Conservation (phyloP, 2,329 filamentous ascomycete species). For the Paraphoma chrysanthemicola region DNA sequence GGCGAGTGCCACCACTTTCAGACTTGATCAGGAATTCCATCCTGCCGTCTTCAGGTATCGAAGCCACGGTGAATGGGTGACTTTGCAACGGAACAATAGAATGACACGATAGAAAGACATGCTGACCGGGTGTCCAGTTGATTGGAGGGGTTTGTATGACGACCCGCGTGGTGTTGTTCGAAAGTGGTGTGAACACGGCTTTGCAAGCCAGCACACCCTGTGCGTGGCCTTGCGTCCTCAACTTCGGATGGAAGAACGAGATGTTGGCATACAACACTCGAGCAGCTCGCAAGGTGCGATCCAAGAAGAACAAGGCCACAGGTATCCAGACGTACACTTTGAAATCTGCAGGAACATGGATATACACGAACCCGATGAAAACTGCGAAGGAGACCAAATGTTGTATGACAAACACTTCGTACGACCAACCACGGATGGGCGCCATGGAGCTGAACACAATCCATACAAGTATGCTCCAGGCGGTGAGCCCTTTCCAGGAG, state of each 20-base stretch:
- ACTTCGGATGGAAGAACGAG: conserved; percentile 49
- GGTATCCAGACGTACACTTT: conserved; percentile 71
- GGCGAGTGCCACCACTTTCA: conserved; percentile 60
- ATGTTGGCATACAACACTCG: conserved; percentile 49
- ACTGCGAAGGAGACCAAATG: conserved; percentile 68
- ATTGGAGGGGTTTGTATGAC: conserved; percentile 63
- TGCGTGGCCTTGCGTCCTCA: conserved; percentile 32
- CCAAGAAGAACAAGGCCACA: conserved; percentile 67
- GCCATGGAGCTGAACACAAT: conserved; percentile 68
- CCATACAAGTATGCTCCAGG: conserved; percentile 72
- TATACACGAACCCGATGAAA: conserved; percentile 68
- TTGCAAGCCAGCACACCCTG: conserved; percentile 46
- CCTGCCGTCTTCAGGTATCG: conserved; percentile 61
- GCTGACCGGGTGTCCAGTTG: conserved; percentile 67
- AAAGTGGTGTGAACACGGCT: conserved; percentile 54
- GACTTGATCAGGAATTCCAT: conserved; percentile 65
- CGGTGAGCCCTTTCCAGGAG: conserved; percentile 70
- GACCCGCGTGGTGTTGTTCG: conserved; percentile 63
- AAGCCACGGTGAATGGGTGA: conserved; percentile 70
- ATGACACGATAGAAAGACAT: conserved; percentile 67
- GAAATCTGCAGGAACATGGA: conserved; percentile 67
- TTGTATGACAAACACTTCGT: conserved; percentile 74
- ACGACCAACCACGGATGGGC: conserved; percentile 69
- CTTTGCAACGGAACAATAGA: conserved; percentile 64
- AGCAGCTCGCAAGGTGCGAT: conserved; percentile 61